Percentiles rank a stretch among this genome's conserved stretches.
Evolutionary conservation across 768 basidiomycete genomes (phyloP).

Genomic region (Fomitopsis pulvina): DNA sequence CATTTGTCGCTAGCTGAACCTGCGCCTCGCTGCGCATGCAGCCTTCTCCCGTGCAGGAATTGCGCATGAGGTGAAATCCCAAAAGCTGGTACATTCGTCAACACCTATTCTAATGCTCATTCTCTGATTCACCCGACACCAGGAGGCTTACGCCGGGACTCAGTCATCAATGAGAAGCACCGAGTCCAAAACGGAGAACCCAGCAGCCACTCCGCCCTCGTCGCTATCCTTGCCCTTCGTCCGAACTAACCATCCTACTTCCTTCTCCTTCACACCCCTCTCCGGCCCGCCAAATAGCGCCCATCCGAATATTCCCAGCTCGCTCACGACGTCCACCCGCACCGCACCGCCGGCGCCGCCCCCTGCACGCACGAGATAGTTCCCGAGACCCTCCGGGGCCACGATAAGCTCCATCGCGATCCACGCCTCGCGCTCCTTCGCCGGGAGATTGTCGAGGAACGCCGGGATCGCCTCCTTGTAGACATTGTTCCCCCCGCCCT

Average conservation of each 20-base stretch:
- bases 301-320: conserved; percentile 91
- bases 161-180: conserved; percentile 30
- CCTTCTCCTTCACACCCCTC: conserved; percentile 45
- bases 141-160: not conserved
- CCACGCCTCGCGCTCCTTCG: conserved; percentile 73
- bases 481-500: conserved; percentile 96
- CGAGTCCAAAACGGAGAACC: conserved; percentile 40
- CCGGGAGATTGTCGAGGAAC: conserved; percentile 61
- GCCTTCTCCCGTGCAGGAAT: no score
- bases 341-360: conserved; percentile 35
- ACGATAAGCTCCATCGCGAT: conserved; percentile 93
- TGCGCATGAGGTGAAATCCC: no score
- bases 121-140: not conserved
- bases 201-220: conserved; percentile 76
- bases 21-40: no score
- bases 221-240: conserved; percentile 89
- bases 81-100: not conserved
- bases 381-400: conserved; percentile 61
- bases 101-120: not conserved
- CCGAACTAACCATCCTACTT: conserved; percentile 77
- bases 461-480: conserved; percentile 78
- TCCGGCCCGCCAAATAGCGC: conserved; percentile 57
- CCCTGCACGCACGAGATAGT: conserved; percentile 75
- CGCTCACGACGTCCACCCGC: conserved; percentile 71
- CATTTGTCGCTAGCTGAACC: no score